Evolutionary conservation across 306 rosid species (phyloP), one percentile per base, ranked within the genome.

Genomic region (Cucumis cinereus): DNA sequence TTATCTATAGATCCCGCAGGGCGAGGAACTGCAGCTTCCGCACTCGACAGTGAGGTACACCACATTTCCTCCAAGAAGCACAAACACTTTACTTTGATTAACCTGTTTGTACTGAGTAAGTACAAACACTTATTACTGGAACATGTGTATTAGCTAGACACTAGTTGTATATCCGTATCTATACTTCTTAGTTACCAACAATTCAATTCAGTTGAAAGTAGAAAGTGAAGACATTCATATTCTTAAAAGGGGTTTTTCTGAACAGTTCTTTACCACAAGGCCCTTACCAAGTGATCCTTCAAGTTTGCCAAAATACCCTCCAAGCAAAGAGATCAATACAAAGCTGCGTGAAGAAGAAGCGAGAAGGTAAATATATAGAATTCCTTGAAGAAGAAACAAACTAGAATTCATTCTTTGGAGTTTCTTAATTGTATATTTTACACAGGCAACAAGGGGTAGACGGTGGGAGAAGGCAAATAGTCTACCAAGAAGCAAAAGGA

Each of bases 281-380:
- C 97, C 98, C 66, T 85, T 83, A 66, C 87, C 98, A 28, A 91
- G 97, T 68, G 89, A 91, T 83, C 97, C 97, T 78, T 91, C 96
- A 84, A 87, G 84, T 73, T 87, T 91, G 78, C 97, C 97, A 54
- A 91, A 85, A 82, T 93, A 91, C 83, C 94, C 92, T 73, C 96
- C 97, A n/a, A 86, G 92, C 90, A 93, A 93, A 86, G 98, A 93
- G 87, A 93, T 93, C 52, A 91, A 93, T 84, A 85, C 87, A 35
- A 93, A 90, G 75, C 73, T 88, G 84, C 83, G 87, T 5, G 61
- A 49, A 60, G 92, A 82, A 79, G 93, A 86, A 87, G 84, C 85
- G 58, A 85, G 90, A 84, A 90, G 96, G 98, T 93, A 91, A 33
- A 62, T 4, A 35, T 58, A 19, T 9, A 17, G 8, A 11, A 16